Evolutionary conservation across 2,329 filamentous ascomycete genomes (phyloP).

Genomic region (Pestalotiopsis sp.): DNA sequence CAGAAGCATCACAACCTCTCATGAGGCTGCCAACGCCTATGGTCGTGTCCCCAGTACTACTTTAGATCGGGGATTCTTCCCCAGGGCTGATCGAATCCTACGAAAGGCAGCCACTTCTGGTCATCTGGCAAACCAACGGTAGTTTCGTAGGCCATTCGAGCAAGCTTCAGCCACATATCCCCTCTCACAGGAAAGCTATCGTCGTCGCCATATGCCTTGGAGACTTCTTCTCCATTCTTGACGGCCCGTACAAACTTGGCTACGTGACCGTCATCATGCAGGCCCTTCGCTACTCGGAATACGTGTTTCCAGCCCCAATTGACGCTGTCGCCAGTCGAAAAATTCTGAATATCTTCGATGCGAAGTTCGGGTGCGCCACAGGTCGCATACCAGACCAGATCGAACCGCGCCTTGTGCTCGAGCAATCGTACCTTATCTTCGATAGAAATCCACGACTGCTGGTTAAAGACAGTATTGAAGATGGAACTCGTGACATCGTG

Average conservation of each 20-base stretch:
- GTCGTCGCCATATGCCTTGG: slow-evolving; percentile 19
- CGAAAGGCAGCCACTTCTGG: slow-evolving; percentile 20
- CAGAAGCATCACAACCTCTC: too few species aligned
- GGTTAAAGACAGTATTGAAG: slow-evolving; percentile 31
- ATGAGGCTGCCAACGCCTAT: too few species aligned
- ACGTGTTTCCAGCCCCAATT: slow-evolving; percentile 29
- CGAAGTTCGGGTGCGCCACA: slow-evolving; percentile 46
- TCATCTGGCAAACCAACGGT: slow-evolving; percentile 14
- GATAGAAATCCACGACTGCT: slow-evolving; percentile 33
- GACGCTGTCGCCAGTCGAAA: slow-evolving; percentile 17
- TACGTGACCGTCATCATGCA: slow-evolving; percentile 37
- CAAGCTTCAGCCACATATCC: slow-evolving; percentile 29
- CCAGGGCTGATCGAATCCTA: slow-evolving; percentile 19
- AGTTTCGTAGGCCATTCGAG: slow-evolving; percentile 22
- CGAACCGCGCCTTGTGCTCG: slow-evolving; percentile 67
- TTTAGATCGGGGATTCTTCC: background rate
- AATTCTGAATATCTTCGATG: slow-evolving; percentile 20
- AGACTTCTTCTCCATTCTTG: slow-evolving; percentile 31
- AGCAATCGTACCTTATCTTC: slow-evolving; percentile 58
- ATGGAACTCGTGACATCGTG: slow-evolving; percentile 37
- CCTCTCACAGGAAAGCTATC: slow-evolving; percentile 23
- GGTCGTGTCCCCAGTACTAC: too few species aligned
- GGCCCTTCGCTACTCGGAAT: slow-evolving; percentile 22
- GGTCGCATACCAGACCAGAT: slow-evolving; percentile 66
- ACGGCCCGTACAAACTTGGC: slow-evolving; percentile 37